A percentile compares a stretch with the other conserved stretches of the same genome.
Conservation (phyloP, 2,329 filamentous ascomycete species). For the Verticillium dahliae region DNA sequence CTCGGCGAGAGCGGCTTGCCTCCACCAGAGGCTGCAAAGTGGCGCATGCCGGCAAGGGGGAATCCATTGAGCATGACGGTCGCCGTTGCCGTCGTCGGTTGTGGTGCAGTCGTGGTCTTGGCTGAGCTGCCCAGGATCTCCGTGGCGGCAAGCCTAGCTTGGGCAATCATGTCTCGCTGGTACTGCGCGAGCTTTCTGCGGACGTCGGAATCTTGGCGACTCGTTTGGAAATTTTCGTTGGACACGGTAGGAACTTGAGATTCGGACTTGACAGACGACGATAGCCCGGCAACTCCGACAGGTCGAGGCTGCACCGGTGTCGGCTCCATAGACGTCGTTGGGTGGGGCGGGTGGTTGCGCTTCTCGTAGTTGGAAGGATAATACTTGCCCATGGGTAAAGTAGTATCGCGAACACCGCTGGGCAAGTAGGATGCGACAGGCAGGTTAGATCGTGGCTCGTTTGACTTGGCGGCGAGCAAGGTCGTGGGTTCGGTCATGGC, state of each 20-base stretch:
- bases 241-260: slow-evolving; percentile 17
- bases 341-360: slow-evolving; percentile 15
- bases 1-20: slow-evolving; percentile 43
- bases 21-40: slow-evolving; percentile 26
- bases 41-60: slow-evolving; percentile 28
- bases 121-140: slow-evolving; percentile 19
- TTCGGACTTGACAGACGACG: slow-evolving; percentile 8
- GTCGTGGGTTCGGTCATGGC: slow-evolving; percentile 11
- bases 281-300: background rate
- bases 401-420: slow-evolving; percentile 37
- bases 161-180: slow-evolving; percentile 54
- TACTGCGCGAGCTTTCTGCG: slow-evolving; percentile 50
- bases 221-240: slow-evolving; percentile 14
- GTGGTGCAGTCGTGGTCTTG: slow-evolving; percentile 16
- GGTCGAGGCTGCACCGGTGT: background rate
- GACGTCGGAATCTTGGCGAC: slow-evolving; percentile 38
- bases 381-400: slow-evolving; percentile 54
- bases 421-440: slow-evolving; percentile 46
- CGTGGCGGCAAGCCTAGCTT: slow-evolving; percentile 41
- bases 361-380: slow-evolving; percentile 56
- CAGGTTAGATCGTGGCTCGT: slow-evolving; percentile 26
- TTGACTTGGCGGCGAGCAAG: slow-evolving; percentile 13
- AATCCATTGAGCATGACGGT: slow-evolving; percentile 26
- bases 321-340: background rate
- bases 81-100: slow-evolving; percentile 17